Base-by-base conservation (phyloP, 2,329 filamentous ascomycete species). In the Ceratocystis variospora region DNA sequence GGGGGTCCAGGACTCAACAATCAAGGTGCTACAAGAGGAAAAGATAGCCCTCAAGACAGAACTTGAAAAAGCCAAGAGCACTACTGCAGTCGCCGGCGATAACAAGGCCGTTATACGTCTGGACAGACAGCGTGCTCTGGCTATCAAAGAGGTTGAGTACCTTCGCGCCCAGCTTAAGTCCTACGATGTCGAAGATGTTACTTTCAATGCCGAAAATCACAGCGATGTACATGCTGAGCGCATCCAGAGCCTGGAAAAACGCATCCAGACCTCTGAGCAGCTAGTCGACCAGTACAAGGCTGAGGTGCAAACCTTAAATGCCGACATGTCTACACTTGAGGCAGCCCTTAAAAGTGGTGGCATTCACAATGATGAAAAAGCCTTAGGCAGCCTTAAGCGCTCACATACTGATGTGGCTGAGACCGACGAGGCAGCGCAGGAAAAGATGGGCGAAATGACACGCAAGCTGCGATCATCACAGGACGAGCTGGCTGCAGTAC, bases 101-200 rank as follows among this genome's bases (percentile, higher is more conserved):
- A 88, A 90, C 71, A 88, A 91, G 75, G 81, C 83, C 0, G 86
- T 85, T 55, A 78, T 88, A 64, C 84, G 94, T 41, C 78, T 96
- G 0, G 93, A 99, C 71, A 83, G 94, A 67, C 93, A 97, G 73
- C 88, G 90, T 67, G 84, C 82, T 0, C 81, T 99, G 6, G 90
- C 92, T 0, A 81, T 90, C 28, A 96, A 96, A 73, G 95, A 99
- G 74, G 90, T 94, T 0, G 92, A 96, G 70, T 96, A 96, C 73
- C 81, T 99, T 5, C 88, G 94, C 25, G 93, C 90, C 0, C 94
- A 99, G 75, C 81, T 97, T 65, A 92, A 92, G 76, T 87, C 89
- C 0, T 88, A 95, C 68, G 90, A 97, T 72, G 83, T 85, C 0
- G 94, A 99, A 75, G 92, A 97, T 71, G 84, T 85, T 64, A 92